These are phyloP conservation scores for Coniochaeta sp. DNA, from an alignment of 2,329 filamentous ascomycete species.

Conservation along the genomic window DNA sequence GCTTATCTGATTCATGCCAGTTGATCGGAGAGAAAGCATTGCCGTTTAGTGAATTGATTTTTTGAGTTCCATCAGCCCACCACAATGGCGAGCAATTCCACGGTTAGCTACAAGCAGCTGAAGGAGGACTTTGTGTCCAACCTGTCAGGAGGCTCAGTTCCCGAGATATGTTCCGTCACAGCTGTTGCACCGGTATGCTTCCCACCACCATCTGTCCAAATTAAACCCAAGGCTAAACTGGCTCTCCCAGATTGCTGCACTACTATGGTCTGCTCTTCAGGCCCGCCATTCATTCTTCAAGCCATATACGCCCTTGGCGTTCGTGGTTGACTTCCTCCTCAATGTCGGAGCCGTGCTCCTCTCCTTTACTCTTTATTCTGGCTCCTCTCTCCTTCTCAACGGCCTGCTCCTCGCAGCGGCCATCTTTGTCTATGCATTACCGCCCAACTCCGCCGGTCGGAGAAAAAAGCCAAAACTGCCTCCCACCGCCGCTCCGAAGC, in stretches of 20 bases:
- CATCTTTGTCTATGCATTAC: conserved; percentile 51
- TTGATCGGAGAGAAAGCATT: not conserved
- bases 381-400: conserved; percentile 65
- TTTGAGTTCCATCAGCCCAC: no score
- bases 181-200: conserved; percentile 73
- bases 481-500: no score
- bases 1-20: not conserved
- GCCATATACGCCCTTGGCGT: conserved; percentile 60
- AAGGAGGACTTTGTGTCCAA: conserved; percentile 97
- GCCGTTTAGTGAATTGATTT: not conserved
- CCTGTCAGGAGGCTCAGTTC: conserved; percentile 72
- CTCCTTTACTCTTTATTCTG: conserved; percentile 78
- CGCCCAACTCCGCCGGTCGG: conserved; percentile 28
- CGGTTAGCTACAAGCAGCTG: conserved; percentile 70
- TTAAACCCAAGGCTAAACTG: no score
- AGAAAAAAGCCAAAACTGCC: conserved; percentile 39
- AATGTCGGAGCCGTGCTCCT: conserved; percentile 79
- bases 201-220: conserved; percentile 12
- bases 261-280: conserved; percentile 87
- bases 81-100: conserved; percentile 16
- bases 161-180: conserved; percentile 82
- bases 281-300: conserved; percentile 78
- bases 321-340: conserved; percentile 77
- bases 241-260: conserved; percentile 58
- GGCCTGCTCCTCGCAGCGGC: conserved; percentile 68